Conservation (phyloP, 2,329 filamentous ascomycete genomes). For the Fusarium stilboides region DNA sequence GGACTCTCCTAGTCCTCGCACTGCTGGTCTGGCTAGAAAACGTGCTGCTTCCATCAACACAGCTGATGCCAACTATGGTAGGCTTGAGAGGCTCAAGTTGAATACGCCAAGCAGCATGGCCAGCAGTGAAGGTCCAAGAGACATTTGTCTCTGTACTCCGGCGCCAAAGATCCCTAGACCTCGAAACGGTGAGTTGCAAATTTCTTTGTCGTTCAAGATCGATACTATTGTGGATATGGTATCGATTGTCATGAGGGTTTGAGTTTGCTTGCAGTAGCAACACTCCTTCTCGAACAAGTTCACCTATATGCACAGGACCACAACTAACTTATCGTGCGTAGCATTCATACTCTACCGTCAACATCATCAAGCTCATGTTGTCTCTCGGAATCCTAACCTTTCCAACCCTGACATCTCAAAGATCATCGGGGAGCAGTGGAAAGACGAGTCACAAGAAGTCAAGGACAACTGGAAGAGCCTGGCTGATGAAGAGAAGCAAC, state of each 20-base stretch:
- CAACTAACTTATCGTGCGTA: slow-evolving; percentile 60
- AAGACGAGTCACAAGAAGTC: slow-evolving; percentile 78
- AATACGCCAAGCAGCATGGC: slow-evolving; percentile 50
- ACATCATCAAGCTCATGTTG: slow-evolving; percentile 87
- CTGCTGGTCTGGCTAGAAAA: slow-evolving; percentile 55
- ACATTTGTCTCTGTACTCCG: slow-evolving; percentile 71
- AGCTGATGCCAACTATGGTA: slow-evolving; percentile 59
- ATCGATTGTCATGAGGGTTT: slow-evolving; percentile 10
- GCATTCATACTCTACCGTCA: slow-evolving; percentile 98
- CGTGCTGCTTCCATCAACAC: slow-evolving; percentile 63
- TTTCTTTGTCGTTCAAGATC: slow-evolving; percentile 33
- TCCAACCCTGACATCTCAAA: slow-evolving; percentile 98
- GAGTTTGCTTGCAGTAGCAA: slow-evolving; percentile 20
- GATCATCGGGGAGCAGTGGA: slow-evolving; percentile 96
- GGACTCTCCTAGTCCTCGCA: slow-evolving; percentile 49
- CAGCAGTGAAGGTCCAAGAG: slow-evolving; percentile 54
- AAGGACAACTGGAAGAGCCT: slow-evolving; percentile 91
- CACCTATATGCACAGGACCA: neutral
- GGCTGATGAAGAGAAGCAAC: slow-evolving; percentile 92
- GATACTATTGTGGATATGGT: neutral
- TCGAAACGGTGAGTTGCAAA: slow-evolving; percentile 68
- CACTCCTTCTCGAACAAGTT: neutral
- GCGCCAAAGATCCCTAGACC: slow-evolving; percentile 72
- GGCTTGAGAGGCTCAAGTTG: slow-evolving; percentile 51
- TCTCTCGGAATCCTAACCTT: slow-evolving; percentile 86